These are phyloP conservation scores for Elasticomyces elasticus DNA, from an alignment of 495 filamentous ascomycete species.

Conservation along the genomic window DNA sequence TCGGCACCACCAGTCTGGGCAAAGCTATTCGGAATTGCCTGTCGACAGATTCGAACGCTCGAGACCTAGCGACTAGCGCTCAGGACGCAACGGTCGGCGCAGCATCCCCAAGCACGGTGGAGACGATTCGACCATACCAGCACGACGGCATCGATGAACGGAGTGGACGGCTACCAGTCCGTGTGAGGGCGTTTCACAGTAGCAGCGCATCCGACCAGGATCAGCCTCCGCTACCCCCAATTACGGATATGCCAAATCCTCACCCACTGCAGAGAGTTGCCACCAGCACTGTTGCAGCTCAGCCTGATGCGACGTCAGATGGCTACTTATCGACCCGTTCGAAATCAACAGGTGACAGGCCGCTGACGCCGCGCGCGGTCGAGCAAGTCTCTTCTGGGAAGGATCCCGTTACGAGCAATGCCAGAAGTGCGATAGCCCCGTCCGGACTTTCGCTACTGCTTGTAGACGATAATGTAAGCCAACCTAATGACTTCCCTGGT, in stretches of 20 bases:
- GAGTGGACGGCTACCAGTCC: too few species aligned
- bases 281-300: neutral
- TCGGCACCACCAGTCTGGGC: neutral
- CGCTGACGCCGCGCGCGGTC: neutral
- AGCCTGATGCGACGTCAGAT: neutral
- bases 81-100: neutral
- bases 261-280: neutral
- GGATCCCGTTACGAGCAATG: neutral
- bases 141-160: too few species aligned
- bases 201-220: neutral
- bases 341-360: neutral
- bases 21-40: constrained; percentile 6
- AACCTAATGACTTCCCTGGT: neutral
- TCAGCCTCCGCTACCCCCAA: too few species aligned
- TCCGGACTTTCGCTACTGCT: neutral
- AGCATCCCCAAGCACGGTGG: neutral
- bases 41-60: too few species aligned
- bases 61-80: neutral
- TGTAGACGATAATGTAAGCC: neutral
- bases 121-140: too few species aligned
- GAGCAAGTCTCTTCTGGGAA: neutral
- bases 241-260: neutral
- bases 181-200: too few species aligned
- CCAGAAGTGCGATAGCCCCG: neutral
- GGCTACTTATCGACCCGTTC: neutral